phyloP scores from a whole-genome alignment of 2,329 filamentous ascomycete species.

The Sphaceloma murrayae region DNA sequence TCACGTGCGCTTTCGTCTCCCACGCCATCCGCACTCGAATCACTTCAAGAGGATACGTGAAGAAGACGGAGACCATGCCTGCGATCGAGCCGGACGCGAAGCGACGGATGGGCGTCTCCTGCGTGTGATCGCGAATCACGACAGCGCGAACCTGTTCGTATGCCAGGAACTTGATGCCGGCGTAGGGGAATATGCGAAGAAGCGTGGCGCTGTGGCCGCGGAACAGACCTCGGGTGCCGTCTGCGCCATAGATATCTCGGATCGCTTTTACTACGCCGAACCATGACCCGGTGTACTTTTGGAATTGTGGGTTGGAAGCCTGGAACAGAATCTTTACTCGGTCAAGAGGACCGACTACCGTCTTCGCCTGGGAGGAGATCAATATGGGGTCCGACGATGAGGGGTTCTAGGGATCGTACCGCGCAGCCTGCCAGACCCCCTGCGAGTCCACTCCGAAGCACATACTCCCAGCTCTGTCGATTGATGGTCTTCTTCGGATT shows the following conservation, averaged over 20 bases:
- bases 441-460: slow-evolving; percentile 72
- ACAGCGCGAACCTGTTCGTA: slow-evolving; percentile 88
- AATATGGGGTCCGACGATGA: not conserved
- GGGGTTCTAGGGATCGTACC: slow-evolving; percentile 45
- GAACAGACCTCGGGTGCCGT: slow-evolving; percentile 70
- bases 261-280: slow-evolving; percentile 73
- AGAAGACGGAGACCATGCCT: slow-evolving; percentile 85
- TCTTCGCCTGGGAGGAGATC: slow-evolving; percentile 62
- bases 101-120: slow-evolving; percentile 73
- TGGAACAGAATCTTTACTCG: slow-evolving; percentile 99
- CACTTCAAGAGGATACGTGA: slow-evolving; percentile 91
- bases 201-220: slow-evolving; percentile 91
- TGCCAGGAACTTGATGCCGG: slow-evolving; percentile 92
- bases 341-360: slow-evolving; percentile 87
- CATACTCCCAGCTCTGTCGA: slow-evolving; percentile 72
- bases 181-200: slow-evolving; percentile 91
- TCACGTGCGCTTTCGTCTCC: slow-evolving; percentile 69
- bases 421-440: slow-evolving; percentile 88
- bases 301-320: slow-evolving; percentile 84
- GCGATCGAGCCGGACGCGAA: slow-evolving; percentile 64
- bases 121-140: slow-evolving; percentile 58
- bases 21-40: slow-evolving; percentile 88
- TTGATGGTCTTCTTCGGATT: slow-evolving; percentile 46
- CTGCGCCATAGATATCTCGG: slow-evolving; percentile 66
- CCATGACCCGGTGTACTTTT: slow-evolving; percentile 87